phyloP scores from a whole-genome alignment of 371 early-diverging fungal genomes.

The Mortierella sp. region DNA sequence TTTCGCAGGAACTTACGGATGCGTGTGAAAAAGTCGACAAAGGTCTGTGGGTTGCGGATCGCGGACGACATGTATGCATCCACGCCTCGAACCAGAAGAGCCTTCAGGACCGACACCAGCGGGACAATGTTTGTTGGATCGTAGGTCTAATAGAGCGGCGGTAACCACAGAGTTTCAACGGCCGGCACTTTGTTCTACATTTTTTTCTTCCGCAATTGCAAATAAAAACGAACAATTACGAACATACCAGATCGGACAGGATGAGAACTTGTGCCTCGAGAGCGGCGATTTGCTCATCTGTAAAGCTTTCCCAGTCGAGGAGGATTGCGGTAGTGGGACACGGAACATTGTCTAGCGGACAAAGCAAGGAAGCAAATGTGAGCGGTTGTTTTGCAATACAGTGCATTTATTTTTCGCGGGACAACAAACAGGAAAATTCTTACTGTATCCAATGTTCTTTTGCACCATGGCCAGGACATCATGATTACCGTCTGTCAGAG shows the following conservation, averaged over 20 bases:
- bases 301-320: constrained; percentile 55
- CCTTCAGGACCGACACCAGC: constrained; percentile 41
- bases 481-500: constrained; percentile 51
- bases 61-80: constrained; percentile 55
- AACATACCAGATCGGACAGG: constrained; percentile 52
- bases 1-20: constrained; percentile 38
- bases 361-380: background rate
- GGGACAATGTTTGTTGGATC: constrained; percentile 55
- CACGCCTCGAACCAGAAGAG: constrained; percentile 45
- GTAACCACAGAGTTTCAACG: background rate
- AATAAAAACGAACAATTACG: background rate
- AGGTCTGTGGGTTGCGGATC: constrained; percentile 53
- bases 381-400: background rate
- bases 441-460: constrained; percentile 52
- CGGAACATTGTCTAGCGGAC: constrained; percentile 18
- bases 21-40: constrained; percentile 45
- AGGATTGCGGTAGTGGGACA: constrained; percentile 44
- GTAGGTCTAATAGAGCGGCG: constrained; percentile 31
- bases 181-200: background rate
- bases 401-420: too few relatives aligned
- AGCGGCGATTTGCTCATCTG: constrained; percentile 42
- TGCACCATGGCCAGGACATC: constrained; percentile 45
- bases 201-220: too few relatives aligned
- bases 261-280: constrained; percentile 49
- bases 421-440: background rate